Percentiles rank a stretch among this genome's conserved stretches.
These are phyloP conservation scores for Fraxinus xanthoxyloides DNA, from an alignment of 305 asterid genomes.

Conservation along the genomic window DNA sequence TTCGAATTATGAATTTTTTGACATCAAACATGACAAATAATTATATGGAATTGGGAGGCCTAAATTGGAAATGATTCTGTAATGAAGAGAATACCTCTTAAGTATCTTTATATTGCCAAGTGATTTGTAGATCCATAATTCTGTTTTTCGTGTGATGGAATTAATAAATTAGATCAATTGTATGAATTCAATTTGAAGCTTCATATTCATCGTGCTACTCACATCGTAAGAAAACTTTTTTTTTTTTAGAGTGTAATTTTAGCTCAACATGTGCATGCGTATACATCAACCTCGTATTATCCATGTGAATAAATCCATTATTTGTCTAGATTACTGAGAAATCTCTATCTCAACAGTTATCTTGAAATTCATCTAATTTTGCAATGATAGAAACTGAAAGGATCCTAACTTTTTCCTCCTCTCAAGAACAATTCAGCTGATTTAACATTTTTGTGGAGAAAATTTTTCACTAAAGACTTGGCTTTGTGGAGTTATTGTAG, in stretches of 20 bases:
- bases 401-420: neutral
- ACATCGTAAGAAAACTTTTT: neutral
- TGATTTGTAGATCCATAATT: neutral
- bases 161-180: neutral
- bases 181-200: constrained; percentile 1
- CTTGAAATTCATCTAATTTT: neutral
- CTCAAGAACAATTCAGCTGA: neutral
- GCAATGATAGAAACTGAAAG: neutral
- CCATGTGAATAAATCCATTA: neutral
- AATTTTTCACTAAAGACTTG: neutral
- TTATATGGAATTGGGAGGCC: neutral
- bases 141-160: neutral
- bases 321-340: neutral
- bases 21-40: neutral
- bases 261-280: neutral
- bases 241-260: neutral
- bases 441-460: neutral
- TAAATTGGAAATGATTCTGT: neutral
- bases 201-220: neutral
- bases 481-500: neutral
- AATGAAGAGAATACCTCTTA: constrained; percentile 1
- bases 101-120: neutral
- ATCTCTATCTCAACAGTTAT: neutral
- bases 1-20: neutral
- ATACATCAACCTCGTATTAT: neutral